Conservation (phyloP, 1,284 basidiomycete species). For the Anthracocystis panici-leucophaei region DNA sequence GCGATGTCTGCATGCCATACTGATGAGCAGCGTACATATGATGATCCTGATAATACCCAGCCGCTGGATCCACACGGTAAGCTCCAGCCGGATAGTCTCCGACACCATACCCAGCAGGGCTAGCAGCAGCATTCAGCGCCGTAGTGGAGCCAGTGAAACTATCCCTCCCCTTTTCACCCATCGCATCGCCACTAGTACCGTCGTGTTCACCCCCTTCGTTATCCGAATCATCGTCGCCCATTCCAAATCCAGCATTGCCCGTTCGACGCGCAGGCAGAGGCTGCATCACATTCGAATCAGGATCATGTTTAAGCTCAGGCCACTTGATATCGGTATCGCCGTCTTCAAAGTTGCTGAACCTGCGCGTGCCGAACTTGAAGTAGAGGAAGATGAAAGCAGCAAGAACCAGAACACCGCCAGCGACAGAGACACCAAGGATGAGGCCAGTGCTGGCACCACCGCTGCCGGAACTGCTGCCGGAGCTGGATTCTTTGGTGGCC, state of each 20-base stretch:
- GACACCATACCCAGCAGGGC: conserved; percentile 28
- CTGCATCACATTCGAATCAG: conserved; percentile 58
- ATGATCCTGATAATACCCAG: conserved; percentile 29
- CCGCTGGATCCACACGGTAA: conserved; percentile 32
- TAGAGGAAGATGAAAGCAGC: conserved; percentile 58
- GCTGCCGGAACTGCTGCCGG: conserved; percentile 15
- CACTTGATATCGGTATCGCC: conserved; percentile 66
- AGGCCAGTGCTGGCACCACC: conserved; percentile 47
- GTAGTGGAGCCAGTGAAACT: conserved; percentile 47
- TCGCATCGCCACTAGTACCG: neutral
- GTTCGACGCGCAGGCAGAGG: conserved; percentile 65
- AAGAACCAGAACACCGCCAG: conserved; percentile 62
- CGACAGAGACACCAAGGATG: conserved; percentile 65
- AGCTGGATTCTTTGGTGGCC: conserved; percentile 6
- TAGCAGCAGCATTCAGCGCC: conserved; percentile 33
- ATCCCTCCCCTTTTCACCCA: conserved; percentile 44
- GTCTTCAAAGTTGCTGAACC: conserved; percentile 54
- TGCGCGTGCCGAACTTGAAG: conserved; percentile 61
- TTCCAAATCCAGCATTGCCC: conserved; percentile 67
- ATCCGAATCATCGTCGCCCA: conserved; percentile 66
- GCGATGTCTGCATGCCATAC: conserved; percentile 33
- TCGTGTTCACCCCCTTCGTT: conserved; percentile 42
- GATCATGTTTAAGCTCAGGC: conserved; percentile 67
- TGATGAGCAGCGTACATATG: conserved; percentile 27
- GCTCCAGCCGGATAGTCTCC: conserved; percentile 29